Percentiles rank a stretch among this genome's conserved stretches.
These are phyloP conservation scores for Pestalotiopsis sp. DNA, from an alignment of 2,329 filamentous ascomycete species.

Conservation along the genomic window DNA sequence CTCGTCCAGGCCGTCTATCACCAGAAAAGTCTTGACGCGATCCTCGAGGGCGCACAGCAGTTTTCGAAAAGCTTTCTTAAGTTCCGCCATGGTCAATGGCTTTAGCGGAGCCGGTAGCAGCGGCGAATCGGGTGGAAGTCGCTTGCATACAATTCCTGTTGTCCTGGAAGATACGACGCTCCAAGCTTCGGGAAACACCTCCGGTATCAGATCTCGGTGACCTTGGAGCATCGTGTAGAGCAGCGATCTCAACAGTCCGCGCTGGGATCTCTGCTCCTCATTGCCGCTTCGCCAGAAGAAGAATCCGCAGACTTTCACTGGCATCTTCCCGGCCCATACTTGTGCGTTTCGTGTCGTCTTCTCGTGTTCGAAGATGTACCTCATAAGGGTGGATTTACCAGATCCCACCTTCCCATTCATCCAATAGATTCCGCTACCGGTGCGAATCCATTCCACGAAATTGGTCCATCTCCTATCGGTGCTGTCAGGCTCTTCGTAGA, in stretches of 20 bases:
- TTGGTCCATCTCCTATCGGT: not conserved
- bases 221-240: not conserved
- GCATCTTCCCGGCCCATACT: conserved; percentile 8
- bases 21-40: not conserved
- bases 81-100: not conserved
- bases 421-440: conserved; percentile 10
- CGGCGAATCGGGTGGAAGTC: not conserved
- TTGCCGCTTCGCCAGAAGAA: conserved; percentile 11
- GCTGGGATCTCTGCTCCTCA: conserved; percentile 12
- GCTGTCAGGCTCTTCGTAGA: not conserved
- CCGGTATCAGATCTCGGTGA: not conserved
- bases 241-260: not conserved
- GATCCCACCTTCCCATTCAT: conserved; percentile 16
- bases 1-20: not conserved
- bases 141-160: not conserved
- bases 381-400: conserved; percentile 15
- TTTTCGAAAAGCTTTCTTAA: not conserved
- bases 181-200: not conserved
- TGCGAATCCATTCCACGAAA: not conserved
- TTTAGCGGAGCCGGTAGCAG: not conserved
- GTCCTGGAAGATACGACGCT: not conserved
- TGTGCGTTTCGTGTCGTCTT: not conserved
- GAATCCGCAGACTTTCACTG: not conserved
- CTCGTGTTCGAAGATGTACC: conserved; percentile 1
- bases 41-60: not conserved